Percentiles rank a stretch among this genome's conserved stretches.
phyloP scores from a whole-genome alignment of 176 grass and related monocot species.

The Carex kokanica region DNA sequence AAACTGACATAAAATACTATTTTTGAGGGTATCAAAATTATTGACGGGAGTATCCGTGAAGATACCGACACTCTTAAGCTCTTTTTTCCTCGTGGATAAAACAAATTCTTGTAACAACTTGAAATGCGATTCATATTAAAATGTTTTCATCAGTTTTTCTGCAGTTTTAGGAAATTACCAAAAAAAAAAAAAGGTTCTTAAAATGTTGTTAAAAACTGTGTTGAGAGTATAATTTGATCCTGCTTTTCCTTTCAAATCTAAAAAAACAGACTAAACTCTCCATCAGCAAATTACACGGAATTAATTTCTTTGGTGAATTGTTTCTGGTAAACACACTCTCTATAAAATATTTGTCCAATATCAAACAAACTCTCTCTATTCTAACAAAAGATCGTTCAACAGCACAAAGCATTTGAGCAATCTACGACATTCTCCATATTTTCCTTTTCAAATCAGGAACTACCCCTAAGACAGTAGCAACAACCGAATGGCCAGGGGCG shows the following conservation, averaged over 20 bases:
- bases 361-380: neutral
- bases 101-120: too few relatives aligned
- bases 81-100: too few relatives aligned
- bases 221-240: neutral
- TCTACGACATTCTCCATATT: neutral
- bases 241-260: neutral
- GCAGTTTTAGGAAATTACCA: neutral
- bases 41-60: too few relatives aligned
- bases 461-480: slow-evolving; percentile 1
- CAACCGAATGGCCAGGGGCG: too few relatives aligned
- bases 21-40: too few relatives aligned
- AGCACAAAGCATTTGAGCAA: neutral
- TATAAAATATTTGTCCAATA: neutral
- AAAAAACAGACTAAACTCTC: neutral
- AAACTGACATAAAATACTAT: too few relatives aligned
- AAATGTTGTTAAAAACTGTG: neutral
- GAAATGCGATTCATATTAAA: neutral
- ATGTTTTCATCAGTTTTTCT: neutral
- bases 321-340: neutral
- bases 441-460: neutral
- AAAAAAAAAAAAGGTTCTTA: neutral
- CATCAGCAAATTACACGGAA: neutral
- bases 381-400: neutral
- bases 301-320: neutral
- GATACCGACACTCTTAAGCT: too few relatives aligned